Evolutionary conservation across 2,329 filamentous ascomycete genomes (phyloP), one percentile per base, ranked within the genome.

Genomic region (Pseudogymnoascus pannorum): DNA sequence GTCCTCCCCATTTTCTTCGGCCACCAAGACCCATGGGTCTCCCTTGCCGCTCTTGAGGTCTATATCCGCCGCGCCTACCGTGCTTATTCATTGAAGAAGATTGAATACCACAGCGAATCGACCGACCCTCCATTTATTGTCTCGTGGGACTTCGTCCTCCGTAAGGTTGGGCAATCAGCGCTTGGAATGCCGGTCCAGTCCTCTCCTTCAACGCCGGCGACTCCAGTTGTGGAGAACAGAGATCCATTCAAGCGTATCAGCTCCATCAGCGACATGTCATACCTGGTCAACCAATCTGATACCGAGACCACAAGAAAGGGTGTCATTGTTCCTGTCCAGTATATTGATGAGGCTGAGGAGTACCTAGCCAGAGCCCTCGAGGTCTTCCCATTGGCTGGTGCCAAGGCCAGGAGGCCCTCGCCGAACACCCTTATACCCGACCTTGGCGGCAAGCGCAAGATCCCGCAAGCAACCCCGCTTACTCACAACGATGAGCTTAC

Each of bases 191-290:
- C 91, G 8, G 75, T 92, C 12, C 84, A 87, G 71, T 92, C 91
- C 2, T 88, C 88, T 14, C 90, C 93, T 31, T 95, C 92, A 8
- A 88, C 90, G 4, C 91, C 92, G n/a, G 85, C 85, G 51, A 93
- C 89, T 1, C 89, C 89, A 12, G 74, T 76, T 5, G 81, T 80
- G 64, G 83, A 85, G 62, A 79, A 80, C 67, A 75, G 77, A 40
- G 82, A 83, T 67, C 78, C 80, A 65, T 89, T 92, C 75, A 90
- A 91, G 78, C 87, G 92, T 68, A 88, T 97, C 71, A 87, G 89
- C 78, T 97, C 94, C 60, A 94, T 99, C 75, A 96, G 92, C 74
- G 94, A 99, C 72, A 91, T 99, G 88, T 91, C 91, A 14, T 96
- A 96, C 75, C 79, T 97, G 64, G 81, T 85, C 63, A 85, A 85